Conservation (phyloP, 768 basidiomycete genomes). For the Trametes cubensis region DNA sequence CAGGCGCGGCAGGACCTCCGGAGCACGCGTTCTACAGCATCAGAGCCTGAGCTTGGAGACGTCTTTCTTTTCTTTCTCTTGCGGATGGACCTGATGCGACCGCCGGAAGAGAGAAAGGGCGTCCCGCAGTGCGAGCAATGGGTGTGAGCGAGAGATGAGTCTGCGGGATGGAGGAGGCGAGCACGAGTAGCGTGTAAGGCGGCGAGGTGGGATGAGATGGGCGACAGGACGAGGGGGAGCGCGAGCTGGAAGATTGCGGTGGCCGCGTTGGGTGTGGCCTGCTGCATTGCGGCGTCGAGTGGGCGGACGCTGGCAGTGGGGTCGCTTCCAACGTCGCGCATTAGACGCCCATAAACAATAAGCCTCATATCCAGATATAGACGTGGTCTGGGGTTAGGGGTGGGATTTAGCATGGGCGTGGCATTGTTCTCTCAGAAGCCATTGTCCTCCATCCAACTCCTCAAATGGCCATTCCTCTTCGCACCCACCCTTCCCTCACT, state of each 20-base stretch:
- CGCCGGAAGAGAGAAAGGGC: slow-evolving; percentile 46
- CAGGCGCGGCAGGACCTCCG: slow-evolving; percentile 34
- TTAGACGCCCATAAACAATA: slow-evolving; percentile 16
- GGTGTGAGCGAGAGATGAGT: slow-evolving; percentile 28
- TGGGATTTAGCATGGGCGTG: slow-evolving; percentile 10
- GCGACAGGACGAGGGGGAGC: slow-evolving; percentile 51
- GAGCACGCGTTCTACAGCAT: slow-evolving; percentile 15
- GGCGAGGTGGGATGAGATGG: slow-evolving; percentile 59
- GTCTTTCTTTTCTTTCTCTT: slow-evolving; percentile 27
- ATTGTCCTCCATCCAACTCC: slow-evolving; percentile 18
- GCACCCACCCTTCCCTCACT: slow-evolving; percentile 1
- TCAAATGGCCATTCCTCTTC: slow-evolving; percentile 21
- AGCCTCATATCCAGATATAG: slow-evolving; percentile 6
- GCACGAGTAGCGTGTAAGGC: slow-evolving; percentile 59
- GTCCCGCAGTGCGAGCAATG: slow-evolving; percentile 60
- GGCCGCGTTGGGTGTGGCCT: slow-evolving; percentile 16
- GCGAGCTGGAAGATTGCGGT: slow-evolving; percentile 39
- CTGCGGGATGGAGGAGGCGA: slow-evolving; percentile 31
- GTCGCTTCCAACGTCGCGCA: background rate
- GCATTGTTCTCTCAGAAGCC: slow-evolving; percentile 22
- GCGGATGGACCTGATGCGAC: slow-evolving; percentile 40
- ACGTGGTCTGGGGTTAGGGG: slow-evolving; percentile 6
- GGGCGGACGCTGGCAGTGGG: too few species aligned
- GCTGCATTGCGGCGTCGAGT: slow-evolving; percentile 15
- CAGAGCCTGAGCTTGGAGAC: slow-evolving; percentile 4